Evolutionary conservation across 163 green algal species (phyloP).

Genomic region (Coccomyxa subellipsoidea): DNA sequence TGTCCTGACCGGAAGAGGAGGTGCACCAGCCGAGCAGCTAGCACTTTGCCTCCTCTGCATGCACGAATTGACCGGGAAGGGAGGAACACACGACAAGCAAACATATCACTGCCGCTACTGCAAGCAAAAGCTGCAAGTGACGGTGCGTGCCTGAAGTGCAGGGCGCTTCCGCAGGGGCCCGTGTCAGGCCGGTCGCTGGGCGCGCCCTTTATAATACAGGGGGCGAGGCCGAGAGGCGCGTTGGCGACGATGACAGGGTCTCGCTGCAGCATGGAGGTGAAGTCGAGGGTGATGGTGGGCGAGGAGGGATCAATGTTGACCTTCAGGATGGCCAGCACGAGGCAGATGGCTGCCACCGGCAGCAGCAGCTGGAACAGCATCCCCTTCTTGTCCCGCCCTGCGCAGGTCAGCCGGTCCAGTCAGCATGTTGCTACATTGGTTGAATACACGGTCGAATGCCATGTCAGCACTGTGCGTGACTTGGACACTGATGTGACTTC

Average conservation of each 20-base stretch:
- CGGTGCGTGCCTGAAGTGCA: not conserved
- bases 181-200: not conserved
- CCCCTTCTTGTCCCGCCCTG: constrained; percentile 29
- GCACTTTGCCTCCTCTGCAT: too few species aligned
- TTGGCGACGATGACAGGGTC: constrained; percentile 9
- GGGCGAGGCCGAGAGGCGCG: constrained; percentile 11
- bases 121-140: too few species aligned
- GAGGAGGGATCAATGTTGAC: constrained; percentile 44
- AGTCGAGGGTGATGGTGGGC: constrained; percentile 21
- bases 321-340: constrained; percentile 43
- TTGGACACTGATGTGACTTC: not conserved
- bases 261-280: constrained; percentile 18
- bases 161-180: not conserved
- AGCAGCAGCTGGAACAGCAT: constrained; percentile 38
- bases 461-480: not conserved
- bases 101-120: too few species aligned
- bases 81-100: too few species aligned
- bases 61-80: too few species aligned
- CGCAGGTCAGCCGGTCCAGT: too few species aligned
- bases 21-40: too few species aligned
- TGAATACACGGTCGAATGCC: too few species aligned
- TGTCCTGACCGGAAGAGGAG: too few species aligned
- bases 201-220: constrained; percentile 6
- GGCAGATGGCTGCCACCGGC: constrained; percentile 32
- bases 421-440: too few species aligned